Percentiles rank a stretch among this genome's conserved stretches.
Conservation (phyloP, 768 basidiomycete genomes). For the Lentinula sp. region DNA sequence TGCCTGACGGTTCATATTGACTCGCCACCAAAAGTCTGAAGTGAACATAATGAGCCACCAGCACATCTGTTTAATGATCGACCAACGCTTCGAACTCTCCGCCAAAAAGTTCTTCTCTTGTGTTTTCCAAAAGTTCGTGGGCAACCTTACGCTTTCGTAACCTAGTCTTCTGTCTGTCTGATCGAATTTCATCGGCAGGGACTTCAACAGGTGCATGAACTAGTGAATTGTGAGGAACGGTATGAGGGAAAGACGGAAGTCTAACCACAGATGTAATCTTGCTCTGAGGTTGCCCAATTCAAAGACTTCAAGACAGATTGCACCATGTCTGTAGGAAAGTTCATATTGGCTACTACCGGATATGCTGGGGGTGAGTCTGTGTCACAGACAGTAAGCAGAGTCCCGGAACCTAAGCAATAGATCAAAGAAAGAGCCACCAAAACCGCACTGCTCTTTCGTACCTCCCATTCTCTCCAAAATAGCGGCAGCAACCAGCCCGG, state of each 20-base stretch:
- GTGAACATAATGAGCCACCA: background rate
- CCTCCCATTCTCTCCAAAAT: slow-evolving; percentile 86
- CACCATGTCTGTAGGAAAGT: slow-evolving; percentile 58
- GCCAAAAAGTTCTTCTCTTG: slow-evolving; percentile 74
- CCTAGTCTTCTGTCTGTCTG: slow-evolving; percentile 66
- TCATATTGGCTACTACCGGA: slow-evolving; percentile 79
- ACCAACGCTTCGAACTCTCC: slow-evolving; percentile 88
- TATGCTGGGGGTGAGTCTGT: slow-evolving; percentile 92
- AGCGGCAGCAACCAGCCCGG: slow-evolving; percentile 80
- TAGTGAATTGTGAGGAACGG: slow-evolving; percentile 17
- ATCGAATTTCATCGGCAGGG: slow-evolving; percentile 51
- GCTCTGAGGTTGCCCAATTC: slow-evolving; percentile 89
- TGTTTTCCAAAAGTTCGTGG: slow-evolving; percentile 52
- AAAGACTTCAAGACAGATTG: slow-evolving; percentile 56
- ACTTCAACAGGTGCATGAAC: slow-evolving; percentile 58
- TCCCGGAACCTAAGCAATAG: slow-evolving; percentile 57
- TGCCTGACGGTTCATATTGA: slow-evolving; percentile 79
- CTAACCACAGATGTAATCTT: slow-evolving; percentile 65
- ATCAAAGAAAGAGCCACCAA: background rate
- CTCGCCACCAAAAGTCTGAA: slow-evolving; percentile 72
- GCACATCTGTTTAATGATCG: background rate
- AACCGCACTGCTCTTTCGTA: slow-evolving; percentile 13
- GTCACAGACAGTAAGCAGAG: slow-evolving; percentile 79
- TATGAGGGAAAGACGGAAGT: slow-evolving; percentile 1
- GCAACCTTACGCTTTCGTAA: slow-evolving; percentile 73